phyloP scores from a whole-genome alignment of 1,284 basidiomycete species.

The Cryptococcus sp. region DNA sequence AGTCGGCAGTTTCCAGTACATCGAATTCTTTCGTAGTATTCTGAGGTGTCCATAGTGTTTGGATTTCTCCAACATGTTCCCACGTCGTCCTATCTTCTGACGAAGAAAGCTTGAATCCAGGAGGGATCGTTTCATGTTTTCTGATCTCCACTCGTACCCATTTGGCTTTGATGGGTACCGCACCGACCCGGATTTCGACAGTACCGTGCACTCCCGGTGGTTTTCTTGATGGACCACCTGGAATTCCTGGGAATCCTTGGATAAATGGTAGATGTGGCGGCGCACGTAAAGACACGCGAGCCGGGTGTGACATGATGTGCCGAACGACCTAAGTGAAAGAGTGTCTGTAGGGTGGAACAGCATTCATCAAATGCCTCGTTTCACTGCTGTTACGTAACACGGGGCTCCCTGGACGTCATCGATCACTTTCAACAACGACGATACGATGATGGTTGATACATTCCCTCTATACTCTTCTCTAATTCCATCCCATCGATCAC shows the following conservation, averaged over 20 bases:
- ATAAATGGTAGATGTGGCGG: slow-evolving; percentile 46
- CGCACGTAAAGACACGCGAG: slow-evolving; percentile 39
- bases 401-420: too few species aligned
- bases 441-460: too few species aligned
- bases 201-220: slow-evolving; percentile 49
- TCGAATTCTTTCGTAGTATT: slow-evolving; percentile 56
- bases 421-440: too few species aligned
- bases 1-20: slow-evolving; percentile 55
- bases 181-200: slow-evolving; percentile 71
- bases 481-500: too few species aligned
- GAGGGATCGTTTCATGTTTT: slow-evolving; percentile 64
- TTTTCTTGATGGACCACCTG: slow-evolving; percentile 24
- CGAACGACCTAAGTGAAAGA: neutral
- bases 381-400: neutral
- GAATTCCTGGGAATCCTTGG: slow-evolving; percentile 45
- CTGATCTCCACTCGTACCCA: slow-evolving; percentile 82
- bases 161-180: slow-evolving; percentile 74
- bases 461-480: too few species aligned
- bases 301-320: slow-evolving; percentile 13
- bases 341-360: neutral
- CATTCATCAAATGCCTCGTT: too few species aligned
- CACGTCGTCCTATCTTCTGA: slow-evolving; percentile 59
- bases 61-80: slow-evolving; percentile 39
- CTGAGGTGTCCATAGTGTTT: slow-evolving; percentile 38
- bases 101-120: slow-evolving; percentile 42